Base-by-base conservation (phyloP, 2,329 filamentous ascomycete genomes). In the Botrytis deweyae region DNA sequence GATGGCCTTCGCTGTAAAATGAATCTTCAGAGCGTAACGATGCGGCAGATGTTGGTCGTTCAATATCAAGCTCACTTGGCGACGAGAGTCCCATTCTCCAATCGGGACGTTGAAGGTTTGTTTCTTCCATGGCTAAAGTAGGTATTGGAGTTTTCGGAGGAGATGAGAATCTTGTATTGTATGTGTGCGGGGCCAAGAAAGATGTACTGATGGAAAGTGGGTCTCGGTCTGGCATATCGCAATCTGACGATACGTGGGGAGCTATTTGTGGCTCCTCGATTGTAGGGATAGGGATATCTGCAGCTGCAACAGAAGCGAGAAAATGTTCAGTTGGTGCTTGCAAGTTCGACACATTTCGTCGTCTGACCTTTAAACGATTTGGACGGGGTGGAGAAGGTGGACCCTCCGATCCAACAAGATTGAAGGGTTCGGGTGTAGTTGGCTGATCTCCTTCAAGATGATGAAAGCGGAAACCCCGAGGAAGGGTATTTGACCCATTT, bases 221-320 rank as follows among this genome's bases (percentile, higher is more conserved):
- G 55, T 75, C 75, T 65, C 72, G 42, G 72, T 80, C 80, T 40
- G 71, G 61, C 78, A 80, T 81, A 22, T 77, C 77, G 14, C 65
- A 72, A 74, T 80, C 80, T 65, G 76, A 77, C 25, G 64, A 42
- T 73, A 73, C 72, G 67, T 74, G 70, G 33, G 63, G 61, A 29
- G 83, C 81, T 46, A 80, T 76, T 59, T 85, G 83, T 69, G 88
- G 86, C 75, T 87, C 84, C 81, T 91, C 89, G 73, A 91, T 90
- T 80, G 89, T 91, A 22, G 89, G 89, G 70, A 91, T 87, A 38
- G 89, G 88, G 6, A 90, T 83, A 79, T 91, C 89, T 75, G 88
- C 89, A 29, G 89, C 88, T 63, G 88, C 89, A 73, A 91, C 89
- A 6, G 89, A 91, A 4, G 88, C 89, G n/a, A 91, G 85, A 78